phyloP scores from a whole-genome alignment of 257 asterid species.

The Solanum lycopersicoides region DNA sequence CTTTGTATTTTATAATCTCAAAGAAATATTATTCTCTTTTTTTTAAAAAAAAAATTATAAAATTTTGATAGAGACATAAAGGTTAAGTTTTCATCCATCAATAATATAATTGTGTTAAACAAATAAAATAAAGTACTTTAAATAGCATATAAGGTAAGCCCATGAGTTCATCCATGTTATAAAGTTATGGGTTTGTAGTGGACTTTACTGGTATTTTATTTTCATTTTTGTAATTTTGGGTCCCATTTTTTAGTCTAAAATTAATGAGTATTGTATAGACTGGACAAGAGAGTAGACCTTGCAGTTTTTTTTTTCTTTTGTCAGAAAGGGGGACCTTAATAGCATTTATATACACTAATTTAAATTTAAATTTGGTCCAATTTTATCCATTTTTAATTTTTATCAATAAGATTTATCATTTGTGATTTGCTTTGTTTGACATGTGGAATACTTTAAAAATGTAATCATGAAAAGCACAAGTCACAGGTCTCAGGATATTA shows the following conservation, averaged over 20 bases:
- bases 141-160: neutral
- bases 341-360: neutral
- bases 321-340: neutral
- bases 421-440: neutral
- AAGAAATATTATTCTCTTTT: neutral
- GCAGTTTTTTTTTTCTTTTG: neutral
- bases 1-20: neutral
- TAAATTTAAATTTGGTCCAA: neutral
- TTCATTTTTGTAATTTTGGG: neutral
- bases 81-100: neutral
- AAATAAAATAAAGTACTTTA: neutral
- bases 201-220: neutral
- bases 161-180: neutral
- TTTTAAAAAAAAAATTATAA: no score
- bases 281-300: neutral
- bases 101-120: neutral
- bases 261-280: neutral
- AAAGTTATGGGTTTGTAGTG: neutral
- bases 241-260: neutral
- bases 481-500: neutral
- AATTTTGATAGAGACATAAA: neutral
- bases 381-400: neutral
- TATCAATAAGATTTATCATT: neutral
- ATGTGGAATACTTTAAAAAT: neutral
- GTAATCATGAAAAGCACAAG: neutral